These are phyloP conservation scores for Starmerella lactis-condensi DNA, from an alignment of 805 yeast species.

Conservation along the genomic window DNA sequence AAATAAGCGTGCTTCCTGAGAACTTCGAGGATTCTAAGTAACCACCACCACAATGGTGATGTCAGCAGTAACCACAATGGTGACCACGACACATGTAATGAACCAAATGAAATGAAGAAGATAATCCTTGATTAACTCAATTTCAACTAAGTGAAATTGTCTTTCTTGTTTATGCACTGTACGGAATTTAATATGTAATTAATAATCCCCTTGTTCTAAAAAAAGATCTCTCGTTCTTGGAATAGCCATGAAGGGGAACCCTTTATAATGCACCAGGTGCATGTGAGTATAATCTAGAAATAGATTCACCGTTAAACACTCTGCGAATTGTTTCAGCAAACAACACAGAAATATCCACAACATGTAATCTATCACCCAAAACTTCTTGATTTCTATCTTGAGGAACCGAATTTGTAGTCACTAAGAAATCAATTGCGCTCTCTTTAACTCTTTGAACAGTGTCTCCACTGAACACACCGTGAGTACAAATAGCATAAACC, in stretches of 20 bases:
- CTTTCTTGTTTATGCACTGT: no score
- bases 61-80: no score
- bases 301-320: slow-evolving; percentile 92
- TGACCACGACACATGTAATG: no score
- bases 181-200: no score
- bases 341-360: slow-evolving; percentile 70
- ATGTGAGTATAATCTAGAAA: slow-evolving; percentile 80
- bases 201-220: no score
- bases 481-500: slow-evolving; percentile 78
- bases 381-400: slow-evolving; percentile 41
- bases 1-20: slow-evolving; percentile 12
- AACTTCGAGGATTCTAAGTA: no score
- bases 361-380: slow-evolving; percentile 48
- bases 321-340: slow-evolving; percentile 92
- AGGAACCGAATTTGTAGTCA: slow-evolving; percentile 83
- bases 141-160: neutral
- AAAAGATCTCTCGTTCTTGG: no score
- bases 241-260: no score
- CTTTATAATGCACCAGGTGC: slow-evolving; percentile 19
- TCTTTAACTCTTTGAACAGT: slow-evolving; percentile 53
- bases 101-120: neutral
- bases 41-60: no score
- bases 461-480: slow-evolving; percentile 84
- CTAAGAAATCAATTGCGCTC: slow-evolving; percentile 60
- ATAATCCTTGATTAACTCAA: neutral